phyloP scores from a whole-genome alignment of 1,284 basidiomycete species.

The Heterobasidion irregulare region DNA sequence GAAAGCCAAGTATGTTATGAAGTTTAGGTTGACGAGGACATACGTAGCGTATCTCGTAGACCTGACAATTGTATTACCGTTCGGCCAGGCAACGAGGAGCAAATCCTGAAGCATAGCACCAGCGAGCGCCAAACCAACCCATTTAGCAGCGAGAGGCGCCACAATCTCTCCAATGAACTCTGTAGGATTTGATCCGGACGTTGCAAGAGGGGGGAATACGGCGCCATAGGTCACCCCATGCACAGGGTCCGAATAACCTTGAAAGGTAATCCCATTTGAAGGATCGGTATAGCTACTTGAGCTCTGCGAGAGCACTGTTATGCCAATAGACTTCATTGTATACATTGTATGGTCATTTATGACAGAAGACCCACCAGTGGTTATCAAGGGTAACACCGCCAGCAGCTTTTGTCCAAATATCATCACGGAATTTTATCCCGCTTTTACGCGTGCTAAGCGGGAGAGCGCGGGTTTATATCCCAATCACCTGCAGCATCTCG shows the following conservation, averaged over 20 bases:
- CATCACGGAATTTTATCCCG: not conserved
- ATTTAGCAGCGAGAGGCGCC: constrained; percentile 41
- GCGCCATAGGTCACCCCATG: constrained; percentile 44
- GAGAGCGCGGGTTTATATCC: not conserved
- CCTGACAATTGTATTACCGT: constrained; percentile 39
- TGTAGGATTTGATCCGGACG: constrained; percentile 26
- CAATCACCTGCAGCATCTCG: not conserved
- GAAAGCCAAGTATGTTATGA: not conserved
- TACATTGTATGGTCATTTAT: not conserved
- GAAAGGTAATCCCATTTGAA: constrained; percentile 48
- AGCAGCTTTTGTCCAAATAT: not conserved
- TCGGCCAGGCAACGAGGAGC: constrained; percentile 52
- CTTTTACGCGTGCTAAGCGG: not conserved
- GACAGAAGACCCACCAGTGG: not conserved
- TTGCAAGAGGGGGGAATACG: constrained; percentile 38
- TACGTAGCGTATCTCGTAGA: constrained; percentile 46
- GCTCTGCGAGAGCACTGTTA: constrained; percentile 32
- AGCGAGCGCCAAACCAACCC: constrained; percentile 44
- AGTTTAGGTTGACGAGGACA: constrained; percentile 13
- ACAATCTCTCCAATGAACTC: constrained; percentile 60
- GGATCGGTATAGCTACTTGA: constrained; percentile 34
- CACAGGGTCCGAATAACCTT: constrained; percentile 39
- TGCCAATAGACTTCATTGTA: not conserved
- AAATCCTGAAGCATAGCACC: constrained; percentile 48
- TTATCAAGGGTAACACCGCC: not conserved